Conservation (phyloP, 768 basidiomycete species). For the Boletus sensibilis region DNA sequence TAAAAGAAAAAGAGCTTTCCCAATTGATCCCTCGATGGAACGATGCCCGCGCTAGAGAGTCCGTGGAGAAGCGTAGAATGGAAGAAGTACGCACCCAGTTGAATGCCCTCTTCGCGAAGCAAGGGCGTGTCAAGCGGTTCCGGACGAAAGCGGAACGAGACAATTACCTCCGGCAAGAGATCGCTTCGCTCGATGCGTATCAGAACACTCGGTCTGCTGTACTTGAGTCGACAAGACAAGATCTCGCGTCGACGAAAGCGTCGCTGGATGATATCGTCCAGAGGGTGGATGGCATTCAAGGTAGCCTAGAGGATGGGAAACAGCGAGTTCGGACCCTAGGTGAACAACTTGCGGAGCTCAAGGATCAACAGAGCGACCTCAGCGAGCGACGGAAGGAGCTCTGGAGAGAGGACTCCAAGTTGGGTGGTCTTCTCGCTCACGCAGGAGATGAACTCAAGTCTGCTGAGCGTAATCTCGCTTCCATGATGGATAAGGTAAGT, state of each 20-base stretch:
- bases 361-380: slow-evolving; percentile 66
- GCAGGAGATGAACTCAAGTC: slow-evolving; percentile 78
- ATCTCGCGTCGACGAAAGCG: slow-evolving; percentile 47
- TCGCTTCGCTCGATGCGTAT: slow-evolving; percentile 65
- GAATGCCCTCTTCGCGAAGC: slow-evolving; percentile 80
- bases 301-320: slow-evolving; percentile 64
- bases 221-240: slow-evolving; percentile 50
- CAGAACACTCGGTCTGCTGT: slow-evolving; percentile 53
- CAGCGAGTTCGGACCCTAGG: slow-evolving; percentile 53
- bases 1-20: slow-evolving; percentile 62
- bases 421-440: slow-evolving; percentile 72
- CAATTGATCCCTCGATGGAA: slow-evolving; percentile 72
- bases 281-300: slow-evolving; percentile 54
- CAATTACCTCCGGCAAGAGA: slow-evolving; percentile 75
- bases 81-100: slow-evolving; percentile 74
- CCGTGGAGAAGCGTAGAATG: slow-evolving; percentile 59
- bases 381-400: slow-evolving; percentile 85
- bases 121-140: slow-evolving; percentile 86
- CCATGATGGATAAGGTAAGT: slow-evolving; percentile 94
- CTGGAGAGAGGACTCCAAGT: slow-evolving; percentile 93
- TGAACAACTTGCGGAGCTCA: slow-evolving; percentile 59
- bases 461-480: slow-evolving; percentile 74
- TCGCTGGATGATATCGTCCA: slow-evolving; percentile 58
- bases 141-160: slow-evolving; percentile 82
- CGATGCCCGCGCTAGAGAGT: slow-evolving; percentile 48